Conservation (phyloP, 1,139 yeast species). For the Martiniozyma asiatica region DNA sequence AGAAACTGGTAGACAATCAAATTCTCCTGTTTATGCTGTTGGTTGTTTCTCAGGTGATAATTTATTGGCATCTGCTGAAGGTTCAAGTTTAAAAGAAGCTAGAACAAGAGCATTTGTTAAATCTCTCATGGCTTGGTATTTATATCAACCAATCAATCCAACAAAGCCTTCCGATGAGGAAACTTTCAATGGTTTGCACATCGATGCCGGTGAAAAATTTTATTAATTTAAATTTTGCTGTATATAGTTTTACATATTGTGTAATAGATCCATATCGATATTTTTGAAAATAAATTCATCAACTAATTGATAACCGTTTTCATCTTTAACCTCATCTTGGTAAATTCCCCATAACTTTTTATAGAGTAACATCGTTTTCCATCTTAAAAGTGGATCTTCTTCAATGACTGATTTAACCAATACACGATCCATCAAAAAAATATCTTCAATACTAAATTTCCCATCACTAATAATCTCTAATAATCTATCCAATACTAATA, state of each 20-base stretch:
- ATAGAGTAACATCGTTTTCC: slow-evolving; percentile 13
- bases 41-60: slow-evolving; percentile 81
- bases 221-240: slow-evolving; percentile 10
- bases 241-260: background rate
- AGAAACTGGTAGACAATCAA: slow-evolving; percentile 84
- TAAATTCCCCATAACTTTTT: slow-evolving; percentile 13
- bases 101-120: slow-evolving; percentile 85
- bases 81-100: slow-evolving; percentile 84
- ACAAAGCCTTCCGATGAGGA: slow-evolving; percentile 55
- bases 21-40: slow-evolving; percentile 78
- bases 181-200: slow-evolving; percentile 31
- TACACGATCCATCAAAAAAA: slow-evolving; percentile 16
- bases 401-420: slow-evolving; percentile 11
- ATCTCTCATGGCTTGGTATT: slow-evolving; percentile 84
- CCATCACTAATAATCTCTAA: slow-evolving; percentile 6
- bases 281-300: slow-evolving; percentile 17
- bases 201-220: slow-evolving; percentile 43
- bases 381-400: slow-evolving; percentile 14
- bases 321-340: slow-evolving; percentile 9
- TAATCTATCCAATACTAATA: slow-evolving; percentile 12
- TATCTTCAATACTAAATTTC: slow-evolving; percentile 11
- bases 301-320: slow-evolving; percentile 14
- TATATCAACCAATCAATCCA: slow-evolving; percentile 66
- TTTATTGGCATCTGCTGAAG: slow-evolving; percentile 90
- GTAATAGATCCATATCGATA: slow-evolving; percentile 9